phyloP scores from a whole-genome alignment of 176 grass and related monocot species.

The Oryza nivara region DNA sequence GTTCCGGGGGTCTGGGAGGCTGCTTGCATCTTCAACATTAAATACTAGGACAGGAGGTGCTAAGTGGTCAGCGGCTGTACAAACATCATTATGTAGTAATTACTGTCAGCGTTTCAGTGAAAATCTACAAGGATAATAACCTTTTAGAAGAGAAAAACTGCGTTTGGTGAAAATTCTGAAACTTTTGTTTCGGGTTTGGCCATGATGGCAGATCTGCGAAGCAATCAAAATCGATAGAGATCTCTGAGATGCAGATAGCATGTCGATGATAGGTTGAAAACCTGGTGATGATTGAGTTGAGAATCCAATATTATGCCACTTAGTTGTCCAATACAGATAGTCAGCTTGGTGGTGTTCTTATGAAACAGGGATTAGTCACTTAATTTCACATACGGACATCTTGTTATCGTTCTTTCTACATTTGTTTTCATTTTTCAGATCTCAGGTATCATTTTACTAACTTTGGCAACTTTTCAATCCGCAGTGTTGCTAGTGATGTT shows the following conservation, averaged over 20 bases:
- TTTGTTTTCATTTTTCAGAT: neutral
- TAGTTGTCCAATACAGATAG: neutral
- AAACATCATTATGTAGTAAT: neutral
- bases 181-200: neutral
- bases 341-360: neutral
- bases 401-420: slow-evolving; percentile 11
- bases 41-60: neutral
- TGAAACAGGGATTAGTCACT: neutral
- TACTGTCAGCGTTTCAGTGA: neutral
- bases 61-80: neutral
- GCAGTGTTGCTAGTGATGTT: slow-evolving; percentile 97
- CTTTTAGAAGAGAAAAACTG: neutral
- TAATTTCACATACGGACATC: neutral
- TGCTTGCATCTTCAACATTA: neutral
- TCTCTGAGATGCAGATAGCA: neutral
- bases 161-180: no score
- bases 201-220: neutral
- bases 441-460: slow-evolving; percentile 19
- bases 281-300: neutral
- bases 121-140: neutral
- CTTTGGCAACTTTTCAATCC: slow-evolving; percentile 40
- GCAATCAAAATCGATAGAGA: neutral
- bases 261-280: neutral
- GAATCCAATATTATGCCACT: neutral
- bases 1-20: neutral